Evolutionary conservation across 2,329 filamentous ascomycete species (phyloP), one percentile per base, ranked within the genome.

Genomic region (Parafenestella ontariensis): DNA sequence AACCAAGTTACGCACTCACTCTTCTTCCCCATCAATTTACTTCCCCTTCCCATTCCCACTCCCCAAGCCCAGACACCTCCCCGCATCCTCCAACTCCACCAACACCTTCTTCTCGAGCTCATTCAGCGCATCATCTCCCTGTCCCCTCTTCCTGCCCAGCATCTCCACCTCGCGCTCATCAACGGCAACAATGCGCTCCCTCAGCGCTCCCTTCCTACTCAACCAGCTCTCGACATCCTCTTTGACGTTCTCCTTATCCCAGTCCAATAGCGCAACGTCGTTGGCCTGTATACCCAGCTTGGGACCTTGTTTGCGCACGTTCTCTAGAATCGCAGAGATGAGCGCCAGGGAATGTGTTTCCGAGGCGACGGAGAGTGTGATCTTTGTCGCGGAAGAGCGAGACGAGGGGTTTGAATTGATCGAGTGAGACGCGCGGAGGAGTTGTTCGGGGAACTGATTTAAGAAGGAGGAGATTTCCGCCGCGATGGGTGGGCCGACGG

Each of bases 141-240:
- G 18, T 36, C 71, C 78, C 45, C 72, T 76, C 61, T 73, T 74
- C 9, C 34, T 54, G 23, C 57, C 62, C 34, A 79, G 72, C 78
- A 84, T 87, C 61, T 88, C 87, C 39, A 84, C 80, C 76, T 96
- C 92, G 57, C 88, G 85, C 66, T 88, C 84, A 24, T 86, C 90
- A 18, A 90, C 82, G 0, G 92, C 87, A 46, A 93, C 81, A 43
- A 96, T 84, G 24, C 90, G 83, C 60, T 91, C 88, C 47, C 88
- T 83, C 51, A 97, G 78, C 54, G 88, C 79, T 49, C 88, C 79
- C 61, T 86, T 86, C 53, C 87, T 83, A 48, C 87, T 87, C 24
- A 97, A 78, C 83, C 91, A 91, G 61, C 90, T 90, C 62, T 96
- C 91, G 5, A 96, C 85, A 66, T 95, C 92, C 71, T 96, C 93